Evolutionary conservation across 371 early-diverging fungal genomes (phyloP), one percentile per base, ranked within the genome.

Genomic region (Polyrhizophydium stewartii): DNA sequence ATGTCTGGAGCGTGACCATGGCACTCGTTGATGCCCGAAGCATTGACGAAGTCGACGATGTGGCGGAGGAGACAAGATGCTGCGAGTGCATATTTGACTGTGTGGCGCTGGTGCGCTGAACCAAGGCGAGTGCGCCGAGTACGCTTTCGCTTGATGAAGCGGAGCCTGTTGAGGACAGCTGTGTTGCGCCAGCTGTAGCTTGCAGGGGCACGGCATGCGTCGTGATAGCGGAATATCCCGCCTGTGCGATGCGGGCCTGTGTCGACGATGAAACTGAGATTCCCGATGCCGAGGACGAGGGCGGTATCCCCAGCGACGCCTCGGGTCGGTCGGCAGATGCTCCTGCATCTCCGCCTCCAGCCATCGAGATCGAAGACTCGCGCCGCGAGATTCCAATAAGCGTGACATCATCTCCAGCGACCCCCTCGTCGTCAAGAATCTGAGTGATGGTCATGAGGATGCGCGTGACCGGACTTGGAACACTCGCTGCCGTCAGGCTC

Each of bases 391-490:
- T 7, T 12, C 27, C 41, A 12, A 35, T 31, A 31, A 17, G 7
- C 10, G 21, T 31, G 27, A 17, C 7, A 35, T 32, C 37, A 21
- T 35, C 41, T 7, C 22, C 56, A 35, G 7, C 21, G 10, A 17
- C 22, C 10, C 27, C 28, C 22, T 51, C 60, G 13, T 60, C 60
- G 25, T 60, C 60, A n/a, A 60, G 38, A 17, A 45, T 60, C 55
- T 60, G 60, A 9, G 49, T n/a, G 19, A 60, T 60, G 25, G 49
- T 1, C 7, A 27, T 28, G n/a, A 60, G 40, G 7, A 60, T 60
- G 21, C 60, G 50, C 32, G 25, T n/a, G 10, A 53, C 51, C 16
- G 60, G 60, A 25, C 53, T 55, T 19, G 52, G 49, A 7, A 60
- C 38, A 60, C 47, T 60, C 30, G 51, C 9, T 35, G 60, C 53